Percentiles rank a stretch among this genome's conserved stretches.
Evolutionary conservation across 805 yeast genomes (phyloP).

Genomic region (Ogataea polymorpha): DNA sequence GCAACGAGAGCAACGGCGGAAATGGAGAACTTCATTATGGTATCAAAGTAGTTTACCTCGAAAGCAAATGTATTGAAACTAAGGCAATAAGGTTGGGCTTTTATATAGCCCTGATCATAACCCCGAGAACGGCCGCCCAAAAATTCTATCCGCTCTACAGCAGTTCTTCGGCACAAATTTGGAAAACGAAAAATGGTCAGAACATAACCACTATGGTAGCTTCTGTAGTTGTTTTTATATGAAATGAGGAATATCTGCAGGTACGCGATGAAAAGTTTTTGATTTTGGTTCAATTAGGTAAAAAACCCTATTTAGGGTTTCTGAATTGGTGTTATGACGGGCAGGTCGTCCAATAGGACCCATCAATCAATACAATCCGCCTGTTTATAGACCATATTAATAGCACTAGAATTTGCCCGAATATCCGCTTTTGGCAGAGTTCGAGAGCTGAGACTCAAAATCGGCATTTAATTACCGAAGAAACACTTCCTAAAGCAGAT

Average conservation of each 20-base stretch:
- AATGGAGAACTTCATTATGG: constrained; percentile 1
- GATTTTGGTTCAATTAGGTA: constrained; percentile 1
- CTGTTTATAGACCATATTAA: constrained; percentile 1
- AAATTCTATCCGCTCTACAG: constrained; percentile 1
- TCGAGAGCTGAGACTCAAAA: constrained; percentile 1
- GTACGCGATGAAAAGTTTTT: constrained; percentile 1
- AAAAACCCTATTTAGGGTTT: constrained; percentile 1
- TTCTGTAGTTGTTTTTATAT: not conserved
- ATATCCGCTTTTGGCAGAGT: constrained; percentile 1
- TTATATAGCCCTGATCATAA: constrained; percentile 1
- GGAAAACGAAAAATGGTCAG: constrained; percentile 1
- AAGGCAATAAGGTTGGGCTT: constrained; percentile 1
- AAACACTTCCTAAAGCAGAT: constrained; percentile 1
- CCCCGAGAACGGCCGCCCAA: constrained; percentile 1
- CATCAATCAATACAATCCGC: not conserved
- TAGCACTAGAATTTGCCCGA: constrained; percentile 1
- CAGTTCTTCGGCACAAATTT: constrained; percentile 1
- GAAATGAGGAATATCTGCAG: constrained; percentile 1
- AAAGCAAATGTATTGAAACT: constrained; percentile 1
- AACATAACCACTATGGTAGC: constrained; percentile 1
- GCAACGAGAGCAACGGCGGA: constrained; percentile 2
- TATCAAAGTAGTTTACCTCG: constrained; percentile 1
- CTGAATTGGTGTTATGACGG: constrained; percentile 1
- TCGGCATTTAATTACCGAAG: not conserved
- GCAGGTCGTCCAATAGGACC: constrained; percentile 1